These are phyloP conservation scores for Ophiosphaerella narmari DNA, from an alignment of 2,329 filamentous ascomycete genomes.

Conservation along the genomic window DNA sequence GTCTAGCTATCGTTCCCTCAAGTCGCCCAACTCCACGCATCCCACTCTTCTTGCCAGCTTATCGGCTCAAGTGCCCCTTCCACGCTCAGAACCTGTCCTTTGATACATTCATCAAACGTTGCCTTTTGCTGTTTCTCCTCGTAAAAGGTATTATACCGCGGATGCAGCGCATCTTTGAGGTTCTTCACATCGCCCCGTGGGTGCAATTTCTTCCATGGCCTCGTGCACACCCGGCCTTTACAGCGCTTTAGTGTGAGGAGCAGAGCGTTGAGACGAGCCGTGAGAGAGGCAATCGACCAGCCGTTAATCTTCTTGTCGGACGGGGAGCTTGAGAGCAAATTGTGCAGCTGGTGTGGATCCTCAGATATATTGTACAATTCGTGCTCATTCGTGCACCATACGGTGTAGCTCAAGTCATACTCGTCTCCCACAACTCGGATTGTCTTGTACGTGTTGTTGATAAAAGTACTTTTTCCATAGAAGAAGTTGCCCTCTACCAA, in stretches of 20 bases:
- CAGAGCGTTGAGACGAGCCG: slow-evolving; percentile 56
- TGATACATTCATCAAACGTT: slow-evolving; percentile 58
- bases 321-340: slow-evolving; percentile 36
- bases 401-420: slow-evolving; percentile 68
- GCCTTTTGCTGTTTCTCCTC: slow-evolving; percentile 55
- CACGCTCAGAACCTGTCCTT: slow-evolving; percentile 60
- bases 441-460: slow-evolving; percentile 65
- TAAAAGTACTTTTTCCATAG: slow-evolving; percentile 1
- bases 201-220: slow-evolving; percentile 64
- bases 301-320: slow-evolving; percentile 1
- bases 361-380: slow-evolving; percentile 68
- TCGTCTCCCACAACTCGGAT: slow-evolving; percentile 58
- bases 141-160: slow-evolving; percentile 60
- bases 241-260: slow-evolving; percentile 67
- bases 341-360: slow-evolving; percentile 36
- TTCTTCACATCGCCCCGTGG: slow-evolving; percentile 57
- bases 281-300: slow-evolving; percentile 13
- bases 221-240: slow-evolving; percentile 57
- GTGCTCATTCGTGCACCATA: slow-evolving; percentile 72
- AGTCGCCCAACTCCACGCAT: slow-evolving; percentile 19
- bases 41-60: slow-evolving; percentile 21
- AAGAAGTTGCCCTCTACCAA: slow-evolving; percentile 27
- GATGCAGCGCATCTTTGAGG: slow-evolving; percentile 57
- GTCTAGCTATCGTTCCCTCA: not conserved
- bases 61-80: slow-evolving; percentile 53